Base-by-base conservation (phyloP, 805 yeast species). In the Yarrowia yakushimensis region DNA sequence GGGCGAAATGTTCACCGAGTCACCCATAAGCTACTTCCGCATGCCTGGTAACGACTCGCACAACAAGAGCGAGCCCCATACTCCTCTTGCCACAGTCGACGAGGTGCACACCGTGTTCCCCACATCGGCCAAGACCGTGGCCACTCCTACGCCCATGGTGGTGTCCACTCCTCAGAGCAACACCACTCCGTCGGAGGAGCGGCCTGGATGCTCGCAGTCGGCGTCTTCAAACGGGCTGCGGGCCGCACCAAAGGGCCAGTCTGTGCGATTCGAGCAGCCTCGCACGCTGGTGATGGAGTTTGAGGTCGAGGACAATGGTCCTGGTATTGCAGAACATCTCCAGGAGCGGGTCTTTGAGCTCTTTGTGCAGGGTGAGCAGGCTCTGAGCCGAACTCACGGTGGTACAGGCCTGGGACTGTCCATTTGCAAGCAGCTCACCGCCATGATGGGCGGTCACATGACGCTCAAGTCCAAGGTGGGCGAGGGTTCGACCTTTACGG, bases 331-430 rank as follows among this genome's bases (percentile, higher is more conserved):
- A 39, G 84, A 86, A 23, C 82, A 85, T 0, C 75, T 90, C 60
- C 96, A 90, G 69, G 86, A 86, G 43, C 84, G 87, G 64, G 93
- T 93, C 0, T 93, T 93, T 74, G 97, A 93, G 70, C 97, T 97
- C 1, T 93, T 93, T 76, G 90, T 90, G 20, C 99, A 93, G 75
- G 98, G 98, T 55, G 98, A 93, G 70, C 97, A 90, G 72, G 90
- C 97, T 0, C 79, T 92, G 12, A 39, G 48, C 30, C 17, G 61
- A 28, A 55, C 61, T 0, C 61, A 55, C 71, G 97, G 97, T 63
- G 99, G 99, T 66, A 91, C 97, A 0, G 99, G 99, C 5, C 78
- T 93, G 45, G 99, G 99, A 0, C 79, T 93, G 55, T 81, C 86
- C 0, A 92, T 93, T 71, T 92, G 97, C 74, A 81, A 91, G 65